Conservation (phyloP, 208 protist genomes). For the Acanthamoeba royreba region DNA sequence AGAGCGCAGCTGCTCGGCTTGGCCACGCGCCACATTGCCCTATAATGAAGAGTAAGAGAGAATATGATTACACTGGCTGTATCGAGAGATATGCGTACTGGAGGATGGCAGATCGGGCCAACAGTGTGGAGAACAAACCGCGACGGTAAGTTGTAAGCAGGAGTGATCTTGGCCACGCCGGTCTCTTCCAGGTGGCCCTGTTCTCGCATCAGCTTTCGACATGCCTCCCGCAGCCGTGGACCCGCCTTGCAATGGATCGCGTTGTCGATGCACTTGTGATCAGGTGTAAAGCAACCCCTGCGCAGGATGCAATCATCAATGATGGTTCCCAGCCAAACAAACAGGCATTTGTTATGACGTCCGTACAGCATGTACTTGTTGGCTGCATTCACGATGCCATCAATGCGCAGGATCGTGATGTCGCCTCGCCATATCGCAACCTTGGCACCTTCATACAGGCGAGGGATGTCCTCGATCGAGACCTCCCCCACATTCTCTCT, state of each 20-base stretch:
- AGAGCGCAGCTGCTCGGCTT: neutral
- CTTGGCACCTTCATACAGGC: no score
- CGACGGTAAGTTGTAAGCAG: neutral
- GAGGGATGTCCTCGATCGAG: no score
- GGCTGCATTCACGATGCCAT: no score
- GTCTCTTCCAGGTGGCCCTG: neutral
- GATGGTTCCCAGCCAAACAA: no score
- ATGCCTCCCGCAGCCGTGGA: neutral
- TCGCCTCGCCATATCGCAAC: no score
- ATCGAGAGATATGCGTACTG: conserved; percentile 67
- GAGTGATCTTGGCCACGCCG: neutral
- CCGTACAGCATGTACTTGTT: no score
- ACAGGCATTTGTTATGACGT: no score
- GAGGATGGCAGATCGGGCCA: neutral
- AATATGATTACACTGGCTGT: conserved; percentile 12
- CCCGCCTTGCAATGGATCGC: neutral
- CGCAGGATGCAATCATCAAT: no score
- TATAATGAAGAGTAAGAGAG: neutral
- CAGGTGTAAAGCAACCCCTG: neutral
- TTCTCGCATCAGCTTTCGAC: neutral
- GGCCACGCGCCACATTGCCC: neutral
- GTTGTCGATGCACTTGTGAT: conserved; percentile 4
- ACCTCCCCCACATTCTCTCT: no score
- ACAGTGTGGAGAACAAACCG: neutral
- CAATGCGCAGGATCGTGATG: no score